phyloP scores from a whole-genome alignment of 1,139 yeast genomes.

The Insectozyma bohioensis region DNA sequence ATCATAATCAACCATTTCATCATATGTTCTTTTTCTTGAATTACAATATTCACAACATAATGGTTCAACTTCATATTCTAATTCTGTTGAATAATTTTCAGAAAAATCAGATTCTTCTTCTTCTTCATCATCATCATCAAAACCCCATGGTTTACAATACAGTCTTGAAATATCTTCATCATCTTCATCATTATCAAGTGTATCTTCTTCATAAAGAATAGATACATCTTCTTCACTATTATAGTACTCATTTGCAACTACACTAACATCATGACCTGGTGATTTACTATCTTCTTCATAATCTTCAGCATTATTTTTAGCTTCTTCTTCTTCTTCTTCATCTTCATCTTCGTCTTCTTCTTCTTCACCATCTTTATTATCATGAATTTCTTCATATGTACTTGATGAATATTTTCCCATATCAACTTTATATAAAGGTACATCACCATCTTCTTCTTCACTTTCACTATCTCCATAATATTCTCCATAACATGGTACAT shows the following conservation, averaged over 20 bases:
- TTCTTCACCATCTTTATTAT: slow-evolving; percentile 1
- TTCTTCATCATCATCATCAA: slow-evolving; percentile 3
- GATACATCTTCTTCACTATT: not conserved
- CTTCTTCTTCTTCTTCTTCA: slow-evolving; percentile 1
- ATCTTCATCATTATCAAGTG: not conserved
- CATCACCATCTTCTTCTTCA: no score
- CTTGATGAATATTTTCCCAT: not conserved
- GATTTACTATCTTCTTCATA: not conserved
- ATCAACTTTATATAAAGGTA: not conserved
- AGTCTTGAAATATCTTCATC: no score
- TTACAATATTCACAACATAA: no score
- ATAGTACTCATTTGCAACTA: no score
- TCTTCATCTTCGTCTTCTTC: slow-evolving; percentile 2
- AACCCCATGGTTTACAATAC: no score
- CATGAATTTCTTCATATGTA: no score
- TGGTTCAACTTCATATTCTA: not conserved
- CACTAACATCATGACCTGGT: not conserved
- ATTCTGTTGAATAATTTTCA: not conserved
- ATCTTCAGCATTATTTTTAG: not conserved
- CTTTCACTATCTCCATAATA: no score
- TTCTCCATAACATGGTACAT: no score
- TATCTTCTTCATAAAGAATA: no score
- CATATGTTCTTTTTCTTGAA: slow-evolving; percentile 1
- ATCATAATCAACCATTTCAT: slow-evolving; percentile 1
- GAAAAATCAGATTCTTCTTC: slow-evolving; percentile 2